These are phyloP conservation scores for Aspergillus felis DNA, from an alignment of 2,329 filamentous ascomycete genomes.

Conservation along the genomic window DNA sequence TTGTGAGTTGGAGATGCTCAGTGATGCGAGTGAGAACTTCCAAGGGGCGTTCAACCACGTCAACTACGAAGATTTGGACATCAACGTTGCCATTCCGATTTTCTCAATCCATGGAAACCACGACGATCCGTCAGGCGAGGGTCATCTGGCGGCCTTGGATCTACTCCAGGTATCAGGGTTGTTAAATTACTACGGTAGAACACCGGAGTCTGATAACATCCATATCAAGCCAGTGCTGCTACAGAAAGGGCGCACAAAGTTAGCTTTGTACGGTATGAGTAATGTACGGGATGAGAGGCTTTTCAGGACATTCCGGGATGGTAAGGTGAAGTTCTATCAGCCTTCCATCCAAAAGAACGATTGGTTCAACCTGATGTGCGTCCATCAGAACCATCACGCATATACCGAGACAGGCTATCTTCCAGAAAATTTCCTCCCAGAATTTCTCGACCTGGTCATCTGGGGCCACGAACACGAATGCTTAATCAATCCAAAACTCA, in stretches of 20 bases:
- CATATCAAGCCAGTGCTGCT: conserved; percentile 85
- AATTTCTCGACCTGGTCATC: conserved; percentile 85
- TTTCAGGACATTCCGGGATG: conserved; percentile 88
- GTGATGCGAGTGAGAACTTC: conserved; percentile 88
- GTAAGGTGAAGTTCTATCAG: conserved; percentile 89
- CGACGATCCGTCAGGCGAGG: conserved; percentile 95
- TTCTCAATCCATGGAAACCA: conserved; percentile 99
- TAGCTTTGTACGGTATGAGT: conserved; percentile 89
- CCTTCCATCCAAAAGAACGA: conserved; percentile 75
- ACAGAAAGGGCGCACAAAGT: conserved; percentile 88
- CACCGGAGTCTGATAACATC: conserved; percentile 90
- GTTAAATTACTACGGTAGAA: conserved; percentile 92
- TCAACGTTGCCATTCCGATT: conserved; percentile 94
- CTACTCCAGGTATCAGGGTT: conserved; percentile 85
- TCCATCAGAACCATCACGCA: conserved; percentile 94
- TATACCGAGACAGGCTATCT: conserved; percentile 91
- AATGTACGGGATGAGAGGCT: conserved; percentile 95
- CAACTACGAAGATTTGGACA: conserved; percentile 96
- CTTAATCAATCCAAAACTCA: conserved; percentile 75
- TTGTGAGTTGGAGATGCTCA: conserved; percentile 90
- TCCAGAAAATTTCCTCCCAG: conserved; percentile 86
- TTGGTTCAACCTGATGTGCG: conserved; percentile 93
- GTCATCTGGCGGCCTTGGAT: conserved; percentile 85
- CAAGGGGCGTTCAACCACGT: conserved; percentile 86
- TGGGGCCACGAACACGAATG: conserved; percentile 99